Percentiles rank a stretch among this genome's conserved stretches.
Conservation (phyloP, 176 grass and related monocot species). For the Carex cristatella region DNA sequence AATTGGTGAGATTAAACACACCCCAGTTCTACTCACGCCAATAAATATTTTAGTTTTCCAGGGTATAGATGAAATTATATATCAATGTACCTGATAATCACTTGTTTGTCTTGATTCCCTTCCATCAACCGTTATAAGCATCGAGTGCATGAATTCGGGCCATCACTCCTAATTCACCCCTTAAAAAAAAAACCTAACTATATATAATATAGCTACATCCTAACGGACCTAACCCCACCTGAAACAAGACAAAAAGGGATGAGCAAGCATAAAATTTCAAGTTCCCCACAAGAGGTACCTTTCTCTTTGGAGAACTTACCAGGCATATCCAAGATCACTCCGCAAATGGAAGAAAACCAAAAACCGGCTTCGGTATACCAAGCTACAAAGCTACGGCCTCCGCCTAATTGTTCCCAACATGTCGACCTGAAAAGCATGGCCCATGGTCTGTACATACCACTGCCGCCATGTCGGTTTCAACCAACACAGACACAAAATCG, state of each 20-base stretch:
- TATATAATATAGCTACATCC: not conserved
- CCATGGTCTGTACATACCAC: conserved; percentile 37
- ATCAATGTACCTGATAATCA: not conserved
- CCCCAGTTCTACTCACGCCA: no score
- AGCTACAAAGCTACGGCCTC: not conserved
- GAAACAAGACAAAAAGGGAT: conserved; percentile 9
- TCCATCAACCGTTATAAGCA: conserved; percentile 22
- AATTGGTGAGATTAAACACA: no score
- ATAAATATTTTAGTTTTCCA: conserved; percentile 9
- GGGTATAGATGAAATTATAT: not conserved
- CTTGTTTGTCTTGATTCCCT: not conserved
- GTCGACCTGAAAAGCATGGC: conserved; percentile 8
- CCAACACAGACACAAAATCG: not conserved
- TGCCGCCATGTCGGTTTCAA: conserved; percentile 33
- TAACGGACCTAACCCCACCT: not conserved
- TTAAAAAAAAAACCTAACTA: not conserved
- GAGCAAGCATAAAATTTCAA: conserved; percentile 7
- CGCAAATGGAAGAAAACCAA: conserved; percentile 1
- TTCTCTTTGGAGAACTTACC: conserved; percentile 94
- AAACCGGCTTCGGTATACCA: not conserved
- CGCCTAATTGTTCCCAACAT: not conserved
- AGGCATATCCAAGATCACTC: conserved; percentile 57
- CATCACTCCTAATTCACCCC: not conserved
- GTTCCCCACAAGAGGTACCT: conserved; percentile 29
- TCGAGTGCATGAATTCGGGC: not conserved